These are phyloP conservation scores for Begonia loranthoides DNA, from an alignment of 306 rosid genomes.

Conservation along the genomic window DNA sequence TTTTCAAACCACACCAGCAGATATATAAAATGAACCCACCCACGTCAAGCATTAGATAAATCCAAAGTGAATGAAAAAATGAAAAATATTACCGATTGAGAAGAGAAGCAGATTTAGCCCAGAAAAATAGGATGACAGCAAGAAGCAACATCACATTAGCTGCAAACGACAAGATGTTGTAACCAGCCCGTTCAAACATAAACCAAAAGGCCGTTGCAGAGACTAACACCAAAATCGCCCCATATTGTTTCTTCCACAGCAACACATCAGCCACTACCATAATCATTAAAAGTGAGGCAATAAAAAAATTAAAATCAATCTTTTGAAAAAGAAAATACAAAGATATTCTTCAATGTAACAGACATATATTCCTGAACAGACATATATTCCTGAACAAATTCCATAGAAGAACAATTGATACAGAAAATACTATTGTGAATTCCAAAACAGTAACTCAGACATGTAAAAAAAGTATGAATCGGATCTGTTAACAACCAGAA, in stretches of 20 bases:
- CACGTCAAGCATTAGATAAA: not conserved
- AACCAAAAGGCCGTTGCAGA: slow-evolving; percentile 66
- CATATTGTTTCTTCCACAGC: slow-evolving; percentile 82
- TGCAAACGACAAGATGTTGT: slow-evolving; percentile 67
- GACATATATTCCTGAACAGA: too few species aligned
- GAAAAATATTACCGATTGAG: slow-evolving; percentile 54
- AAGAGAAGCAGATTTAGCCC: slow-evolving; percentile 96
- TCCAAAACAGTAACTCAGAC: not conserved
- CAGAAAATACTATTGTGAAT: not conserved
- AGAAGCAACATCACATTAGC: slow-evolving; percentile 85
- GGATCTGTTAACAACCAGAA: not conserved
- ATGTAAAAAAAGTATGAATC: not conserved
- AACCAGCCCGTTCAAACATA: slow-evolving; percentile 76
- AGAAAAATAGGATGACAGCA: slow-evolving; percentile 66
- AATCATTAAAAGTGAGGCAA: not conserved
- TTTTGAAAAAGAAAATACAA: not conserved
- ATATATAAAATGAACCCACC: not conserved
- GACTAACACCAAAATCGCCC: slow-evolving; percentile 36
- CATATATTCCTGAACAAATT: too few species aligned
- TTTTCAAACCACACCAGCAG: not conserved
- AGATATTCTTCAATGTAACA: not conserved
- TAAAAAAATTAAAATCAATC: not conserved
- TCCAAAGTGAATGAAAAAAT: not conserved
- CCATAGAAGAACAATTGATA: not conserved
- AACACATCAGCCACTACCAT: slow-evolving; percentile 72